Evolutionary conservation across 371 early-diverging fungal species (phyloP).

Genomic region (Mortierella sp.): DNA sequence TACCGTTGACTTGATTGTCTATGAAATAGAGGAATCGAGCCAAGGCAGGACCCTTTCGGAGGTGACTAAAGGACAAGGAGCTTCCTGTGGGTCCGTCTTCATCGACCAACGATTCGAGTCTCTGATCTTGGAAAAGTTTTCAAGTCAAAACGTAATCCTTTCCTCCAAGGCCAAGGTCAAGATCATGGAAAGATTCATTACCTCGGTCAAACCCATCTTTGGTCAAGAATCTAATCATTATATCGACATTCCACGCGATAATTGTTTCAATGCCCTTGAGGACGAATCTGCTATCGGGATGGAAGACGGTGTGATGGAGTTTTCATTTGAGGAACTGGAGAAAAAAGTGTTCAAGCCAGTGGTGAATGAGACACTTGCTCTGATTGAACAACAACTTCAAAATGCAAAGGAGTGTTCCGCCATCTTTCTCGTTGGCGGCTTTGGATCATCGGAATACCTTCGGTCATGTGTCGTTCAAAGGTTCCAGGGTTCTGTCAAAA

Average conservation of each 20-base stretch:
- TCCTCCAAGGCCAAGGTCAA: conserved; percentile 63
- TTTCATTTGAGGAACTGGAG: conserved; percentile 42
- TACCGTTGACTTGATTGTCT: conserved; percentile 61
- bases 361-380: conserved; percentile 60
- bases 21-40: conserved; percentile 14
- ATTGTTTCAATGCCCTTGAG: conserved; percentile 59
- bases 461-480: conserved; percentile 45
- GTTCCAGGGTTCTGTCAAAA: conserved; percentile 27
- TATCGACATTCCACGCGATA: conserved; percentile 61
- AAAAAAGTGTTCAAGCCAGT: conserved; percentile 69
- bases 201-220: conserved; percentile 64
- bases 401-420: conserved; percentile 50
- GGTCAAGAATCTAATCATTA: conserved; percentile 42
- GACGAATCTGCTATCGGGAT: conserved; percentile 61
- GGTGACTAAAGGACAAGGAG: conserved; percentile 61
- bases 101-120: conserved; percentile 40
- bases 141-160: conserved; percentile 57
- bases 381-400: conserved; percentile 69
- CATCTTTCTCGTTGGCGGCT: conserved; percentile 64
- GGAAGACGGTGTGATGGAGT: conserved; percentile 24
- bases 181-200: conserved; percentile 65
- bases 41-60: conserved; percentile 46
- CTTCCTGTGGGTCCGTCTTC: conserved; percentile 58
- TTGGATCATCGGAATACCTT: conserved; percentile 60
- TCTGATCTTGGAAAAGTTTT: too few species aligned